These are phyloP conservation scores for Odontarrhena argentea DNA, from an alignment of 345 rosid genomes.

Conservation along the genomic window DNA sequence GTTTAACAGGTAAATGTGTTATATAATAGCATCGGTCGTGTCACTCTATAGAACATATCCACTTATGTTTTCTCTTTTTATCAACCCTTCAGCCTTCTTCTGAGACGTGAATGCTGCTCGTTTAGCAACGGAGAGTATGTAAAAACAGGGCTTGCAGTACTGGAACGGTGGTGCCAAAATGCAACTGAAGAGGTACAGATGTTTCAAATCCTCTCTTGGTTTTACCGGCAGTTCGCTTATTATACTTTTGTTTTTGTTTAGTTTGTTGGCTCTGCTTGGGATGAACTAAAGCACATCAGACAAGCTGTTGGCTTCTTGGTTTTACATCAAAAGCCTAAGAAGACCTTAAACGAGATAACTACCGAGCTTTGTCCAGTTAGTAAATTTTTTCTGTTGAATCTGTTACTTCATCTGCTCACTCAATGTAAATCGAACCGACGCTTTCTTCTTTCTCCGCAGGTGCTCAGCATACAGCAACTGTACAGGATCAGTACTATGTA, in stretches of 20 bases:
- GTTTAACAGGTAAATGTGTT: conserved; percentile 75
- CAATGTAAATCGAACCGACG: conserved; percentile 4
- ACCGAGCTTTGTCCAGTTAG: conserved; percentile 90
- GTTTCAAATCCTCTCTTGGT: conserved; percentile 12
- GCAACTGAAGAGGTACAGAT: conserved; percentile 78
- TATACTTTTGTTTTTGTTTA: conserved; percentile 42
- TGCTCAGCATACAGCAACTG: conserved; percentile 86
- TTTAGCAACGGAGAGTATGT: conserved; percentile 96
- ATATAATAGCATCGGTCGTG: conserved; percentile 3
- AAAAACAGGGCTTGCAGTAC: conserved; percentile 87
- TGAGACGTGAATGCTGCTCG: conserved; percentile 97
- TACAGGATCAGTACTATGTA: conserved; percentile 97
- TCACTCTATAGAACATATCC: conserved; percentile 13
- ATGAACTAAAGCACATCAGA: conserved; percentile 91
- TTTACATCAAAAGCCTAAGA: conserved; percentile 97
- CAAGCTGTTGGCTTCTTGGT: conserved; percentile 99
- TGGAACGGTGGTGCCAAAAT: conserved; percentile 86
- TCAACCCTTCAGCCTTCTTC: conserved; percentile 68
- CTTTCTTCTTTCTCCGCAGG: conserved; percentile 53
- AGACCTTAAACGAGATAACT: conserved; percentile 83
- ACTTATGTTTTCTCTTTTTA: conserved; percentile 3
- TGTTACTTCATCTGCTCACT: conserved; percentile 1
- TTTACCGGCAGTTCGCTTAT: conserved; percentile 25
- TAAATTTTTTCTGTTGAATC: not conserved
- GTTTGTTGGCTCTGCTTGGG: conserved; percentile 91